phyloP scores from a whole-genome alignment of 306 rosid genomes.

The Casuarina cunninghamiana region DNA sequence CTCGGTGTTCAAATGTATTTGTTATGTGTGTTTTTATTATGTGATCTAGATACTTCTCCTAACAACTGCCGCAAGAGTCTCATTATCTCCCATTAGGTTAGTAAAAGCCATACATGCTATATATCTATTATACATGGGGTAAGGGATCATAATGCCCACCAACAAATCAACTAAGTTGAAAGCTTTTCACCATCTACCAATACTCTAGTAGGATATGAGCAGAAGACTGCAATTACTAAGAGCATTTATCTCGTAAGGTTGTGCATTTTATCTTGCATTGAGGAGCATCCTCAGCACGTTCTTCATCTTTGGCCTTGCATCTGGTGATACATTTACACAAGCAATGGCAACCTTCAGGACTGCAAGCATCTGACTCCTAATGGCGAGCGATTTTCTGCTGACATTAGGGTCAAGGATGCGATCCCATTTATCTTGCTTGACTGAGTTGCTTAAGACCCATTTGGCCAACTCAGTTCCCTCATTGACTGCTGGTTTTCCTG shows the following conservation, averaged over 20 bases:
- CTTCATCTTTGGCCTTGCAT: conserved; percentile 89
- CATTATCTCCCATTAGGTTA: not conserved
- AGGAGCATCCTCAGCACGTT: conserved; percentile 73
- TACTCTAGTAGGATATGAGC: not conserved
- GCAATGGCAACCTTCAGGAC: conserved; percentile 62
- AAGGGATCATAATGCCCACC: not conserved
- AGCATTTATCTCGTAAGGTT: not conserved
- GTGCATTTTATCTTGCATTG: conserved; percentile 54
- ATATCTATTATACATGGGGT: not conserved
- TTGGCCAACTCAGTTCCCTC: conserved; percentile 85
- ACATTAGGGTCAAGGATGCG: conserved; percentile 59
- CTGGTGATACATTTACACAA: conserved; percentile 63
- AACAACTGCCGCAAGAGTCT: no score
- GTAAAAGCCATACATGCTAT: not conserved
- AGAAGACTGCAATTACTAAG: not conserved
- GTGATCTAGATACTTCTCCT: no score
- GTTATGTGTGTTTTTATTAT: no score
- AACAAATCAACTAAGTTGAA: no score
- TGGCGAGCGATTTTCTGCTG: conserved; percentile 64
- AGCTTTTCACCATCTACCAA: not conserved
- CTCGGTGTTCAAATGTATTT: no score
- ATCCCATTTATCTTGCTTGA: conserved; percentile 45
- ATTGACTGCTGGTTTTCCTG: conserved; percentile 78
- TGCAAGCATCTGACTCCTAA: conserved; percentile 73
- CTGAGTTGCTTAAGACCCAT: conserved; percentile 52